Percentiles rank a stretch among this genome's conserved stretches.
These are phyloP conservation scores for Penicillium griseofulvum DNA, from an alignment of 2,329 filamentous ascomycete genomes.

Conservation along the genomic window DNA sequence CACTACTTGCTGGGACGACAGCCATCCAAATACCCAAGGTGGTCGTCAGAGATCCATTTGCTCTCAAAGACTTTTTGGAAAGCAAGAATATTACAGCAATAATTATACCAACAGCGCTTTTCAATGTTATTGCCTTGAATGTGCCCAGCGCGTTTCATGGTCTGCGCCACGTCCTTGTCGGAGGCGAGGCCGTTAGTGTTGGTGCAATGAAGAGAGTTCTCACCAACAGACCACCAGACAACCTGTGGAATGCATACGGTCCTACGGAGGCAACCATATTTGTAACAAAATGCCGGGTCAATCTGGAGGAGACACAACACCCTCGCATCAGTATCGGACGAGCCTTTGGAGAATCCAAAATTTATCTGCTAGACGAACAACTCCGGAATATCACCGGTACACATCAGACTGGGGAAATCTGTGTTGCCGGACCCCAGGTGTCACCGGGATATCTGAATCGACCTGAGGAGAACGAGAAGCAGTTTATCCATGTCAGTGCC, in stretches of 20 bases:
- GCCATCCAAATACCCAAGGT: background rate
- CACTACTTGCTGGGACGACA: constrained; percentile 11
- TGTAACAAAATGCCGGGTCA: constrained; percentile 6
- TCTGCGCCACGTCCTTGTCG: constrained; percentile 8
- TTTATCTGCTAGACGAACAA: constrained; percentile 7
- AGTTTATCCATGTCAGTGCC: constrained; percentile 72
- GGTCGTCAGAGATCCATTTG: constrained; percentile 11
- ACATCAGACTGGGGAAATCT: constrained; percentile 76
- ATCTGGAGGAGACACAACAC: background rate
- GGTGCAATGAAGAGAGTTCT: constrained; percentile 10
- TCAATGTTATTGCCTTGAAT: constrained; percentile 7
- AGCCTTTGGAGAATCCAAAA: constrained; percentile 5
- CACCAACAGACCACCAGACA: background rate
- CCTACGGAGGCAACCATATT: constrained; percentile 16
- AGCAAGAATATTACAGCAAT: constrained; percentile 1
- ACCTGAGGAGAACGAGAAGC: constrained; percentile 59
- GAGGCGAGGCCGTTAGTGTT: constrained; percentile 9
- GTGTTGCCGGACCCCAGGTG: constrained; percentile 70
- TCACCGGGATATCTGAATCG: constrained; percentile 67
- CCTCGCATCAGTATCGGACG: constrained; percentile 11
- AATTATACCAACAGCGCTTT: constrained; percentile 8
- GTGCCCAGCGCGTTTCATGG: constrained; percentile 8
- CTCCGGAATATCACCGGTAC: background rate
- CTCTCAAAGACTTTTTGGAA: constrained; percentile 4
- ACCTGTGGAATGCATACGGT: constrained; percentile 19